Evolutionary conservation across 1,284 basidiomycete species (phyloP), one percentile per base, ranked within the genome.

Genomic region (Malassezia psittaci): DNA sequence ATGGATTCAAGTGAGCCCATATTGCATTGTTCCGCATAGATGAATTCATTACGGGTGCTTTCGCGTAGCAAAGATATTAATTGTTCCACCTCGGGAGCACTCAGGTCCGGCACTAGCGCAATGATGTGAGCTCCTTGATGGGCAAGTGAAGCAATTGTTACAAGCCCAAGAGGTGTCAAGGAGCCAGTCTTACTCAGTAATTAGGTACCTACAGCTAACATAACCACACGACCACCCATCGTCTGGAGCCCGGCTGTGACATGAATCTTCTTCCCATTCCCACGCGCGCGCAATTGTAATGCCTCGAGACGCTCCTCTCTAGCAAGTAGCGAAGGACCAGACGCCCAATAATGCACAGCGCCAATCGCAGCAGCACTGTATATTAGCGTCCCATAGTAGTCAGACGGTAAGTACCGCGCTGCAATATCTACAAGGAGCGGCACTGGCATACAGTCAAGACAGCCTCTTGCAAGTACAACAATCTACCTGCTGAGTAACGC

Each of bases 1-100:
- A 72, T 50, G 16, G 61, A 62, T 32, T 48, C 38, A 10, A 67
- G 39, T 13, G 52, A 45, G 1, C 39, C 51, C n/a, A 71, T 43
- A 39, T 72, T 64, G 54, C 69, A 72, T 52, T 64, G 36, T 37
- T 72, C 69, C 2, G 69, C 69, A 43, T 65, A 72, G 19, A 72
- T 63, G 24, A 64, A 61, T 38, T 67, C 64, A 55, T 57, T 65
- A 19, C 51, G 54, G 0, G 68, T 66, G 29, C 64, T 63, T 49
- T 68, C 67, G 10, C 69, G 60, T 11, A 72, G 58, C 12, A 71
- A 57, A 12, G 61, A 46, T 6, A 69, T 35, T 33, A 70, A 38
- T 50, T 70, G 68, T 10, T 62, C 42, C 1, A 63, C 57, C 1
- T 61, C 42, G 2, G 60, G 61, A 0, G 62, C 37, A 1, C 40